Evolutionary conservation across 371 early-diverging fungal species (phyloP), one percentile per base, ranked within the genome.

Genomic region (Apophysomyces variabilis): DNA sequence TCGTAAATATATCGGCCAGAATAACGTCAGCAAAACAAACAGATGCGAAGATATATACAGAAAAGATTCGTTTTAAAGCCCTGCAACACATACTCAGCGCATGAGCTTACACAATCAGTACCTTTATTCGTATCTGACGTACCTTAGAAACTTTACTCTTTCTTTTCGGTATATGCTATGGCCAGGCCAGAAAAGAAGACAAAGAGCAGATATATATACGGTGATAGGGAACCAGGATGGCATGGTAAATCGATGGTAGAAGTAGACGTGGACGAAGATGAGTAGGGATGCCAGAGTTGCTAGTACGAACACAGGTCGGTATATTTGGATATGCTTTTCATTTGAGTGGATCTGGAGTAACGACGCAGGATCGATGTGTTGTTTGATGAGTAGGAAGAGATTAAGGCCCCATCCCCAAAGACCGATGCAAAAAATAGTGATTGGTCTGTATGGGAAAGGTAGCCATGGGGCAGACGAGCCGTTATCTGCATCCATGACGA

Each of bases 1-100:
- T 94, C 0, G 97, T 96, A 70, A 96, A 72, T 57, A 96, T 91
- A 85, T 97, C 98, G 5, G 96, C 95, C 62, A 97, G 75, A 39
- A 97, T 87, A 35, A 95, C 86, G 69, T 97, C 97, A 1, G 85
- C 85, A 69, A 96, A 91, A 36, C 82, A 85, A 1, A 96, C 93
- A 1, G 87, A 78, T 1, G 84, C 69, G 61, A 75, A 66, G 41
- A 92, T 59, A 60, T 76, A 78, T 43, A 75, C 80, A 70, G 79
- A 83, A 18, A 81, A 75, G 3, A 78, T 69, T 61, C 88, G 70
- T 13, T 68, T 65, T 18, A 84, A 26, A 35, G 75, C 67, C 61
- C 82, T 82, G 65, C 26, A n/a, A 50, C 21, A 21, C 18, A 26
- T 50, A 21, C 21, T 50, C 9, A 9, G 3, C 21, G 54, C 26